Base-by-base conservation (phyloP, 2,329 filamentous ascomycete genomes). In the Aspergillus sclerotialis region DNA sequence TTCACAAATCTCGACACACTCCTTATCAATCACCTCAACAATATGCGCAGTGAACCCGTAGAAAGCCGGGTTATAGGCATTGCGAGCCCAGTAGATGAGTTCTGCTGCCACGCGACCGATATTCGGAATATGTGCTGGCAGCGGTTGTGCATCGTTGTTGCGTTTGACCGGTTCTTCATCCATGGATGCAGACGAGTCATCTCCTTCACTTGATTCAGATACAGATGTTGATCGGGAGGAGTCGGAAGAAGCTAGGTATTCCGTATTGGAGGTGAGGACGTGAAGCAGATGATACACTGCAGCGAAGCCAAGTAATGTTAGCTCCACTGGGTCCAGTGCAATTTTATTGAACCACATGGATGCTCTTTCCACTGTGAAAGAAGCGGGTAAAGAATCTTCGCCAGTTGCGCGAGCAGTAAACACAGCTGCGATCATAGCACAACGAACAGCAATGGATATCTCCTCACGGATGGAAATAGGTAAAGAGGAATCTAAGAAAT, bases 391-490 rank as follows among this genome's bases (percentile, higher is more conserved):
- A 15, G 54, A 51, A 1, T 41, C 48, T 23, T 58, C 55, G 8
- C 42, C 55, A 3, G 46, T 50, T 6, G 52, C 40, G 50, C 64
- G 51, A 5, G 55, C 56, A 4, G 65, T 63, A 28, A 70, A 55
- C 7, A 78, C 67, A 3, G 68, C 65, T 1, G 75, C 67, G 37
- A 76, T 73, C 57, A 78, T 78, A 8, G 75, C 75, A 28, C 78
- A 67, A 5, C 73, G 75, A 25, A 79, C 67, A 4, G 75, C 72
- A 33, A 72, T 72, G 33, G 65, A 65, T 8, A 80, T 69, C 39
- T 80, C 76, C 4, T 69, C 64, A 6, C 65, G 57, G 8, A 65
- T 61, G 1, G 63, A 65, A 10, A 61, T 44, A 2, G 75, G 69
- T 1, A 76, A 65, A 1, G 75, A 75, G 1, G 70, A 70, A 42